Conservation (phyloP, 2,329 filamentous ascomycete genomes). For the Lachnellula arida region DNA sequence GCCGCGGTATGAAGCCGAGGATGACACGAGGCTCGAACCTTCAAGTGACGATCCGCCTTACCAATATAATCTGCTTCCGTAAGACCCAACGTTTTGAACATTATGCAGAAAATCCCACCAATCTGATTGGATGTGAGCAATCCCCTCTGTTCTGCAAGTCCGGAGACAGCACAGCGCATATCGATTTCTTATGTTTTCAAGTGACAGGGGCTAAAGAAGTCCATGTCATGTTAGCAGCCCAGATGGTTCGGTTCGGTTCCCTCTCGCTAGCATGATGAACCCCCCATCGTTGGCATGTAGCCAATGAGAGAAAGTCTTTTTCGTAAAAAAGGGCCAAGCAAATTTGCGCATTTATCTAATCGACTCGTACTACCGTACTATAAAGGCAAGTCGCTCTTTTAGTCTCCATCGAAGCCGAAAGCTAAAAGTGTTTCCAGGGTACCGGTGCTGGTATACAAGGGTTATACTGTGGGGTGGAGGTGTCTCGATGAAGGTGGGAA, state of each 20-base stretch:
- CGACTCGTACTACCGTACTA: not conserved
- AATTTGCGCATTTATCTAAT: slow-evolving; percentile 7
- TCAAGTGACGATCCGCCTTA: slow-evolving; percentile 3
- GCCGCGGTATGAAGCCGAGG: not conserved
- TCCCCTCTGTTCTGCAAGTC: slow-evolving; percentile 7
- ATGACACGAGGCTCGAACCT: slow-evolving; percentile 3
- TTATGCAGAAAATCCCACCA: slow-evolving; percentile 7
- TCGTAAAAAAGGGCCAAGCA: not conserved
- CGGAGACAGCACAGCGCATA: slow-evolving; percentile 13
- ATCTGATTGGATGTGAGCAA: slow-evolving; percentile 8
- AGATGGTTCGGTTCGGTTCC: not conserved
- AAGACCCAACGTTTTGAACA: slow-evolving; percentile 19
- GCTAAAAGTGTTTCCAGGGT: slow-evolving; percentile 20
- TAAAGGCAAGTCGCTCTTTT: not conserved
- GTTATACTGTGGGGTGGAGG: slow-evolving; percentile 1
- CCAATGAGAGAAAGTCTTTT: not conserved
- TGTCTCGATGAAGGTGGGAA: not conserved
- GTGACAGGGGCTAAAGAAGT: slow-evolving; percentile 8
- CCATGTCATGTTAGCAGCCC: not conserved
- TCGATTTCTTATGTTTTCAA: slow-evolving; percentile 6
- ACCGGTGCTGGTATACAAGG: slow-evolving; percentile 2
- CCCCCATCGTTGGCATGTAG: not conserved
- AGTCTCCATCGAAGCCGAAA: slow-evolving; percentile 9
- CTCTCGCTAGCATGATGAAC: no score
- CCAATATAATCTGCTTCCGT: slow-evolving; percentile 1